Percentiles rank a stretch among this genome's conserved stretches.
Conservation (phyloP, 148 eudicot genomes). For the Gaultheria prostrata region DNA sequence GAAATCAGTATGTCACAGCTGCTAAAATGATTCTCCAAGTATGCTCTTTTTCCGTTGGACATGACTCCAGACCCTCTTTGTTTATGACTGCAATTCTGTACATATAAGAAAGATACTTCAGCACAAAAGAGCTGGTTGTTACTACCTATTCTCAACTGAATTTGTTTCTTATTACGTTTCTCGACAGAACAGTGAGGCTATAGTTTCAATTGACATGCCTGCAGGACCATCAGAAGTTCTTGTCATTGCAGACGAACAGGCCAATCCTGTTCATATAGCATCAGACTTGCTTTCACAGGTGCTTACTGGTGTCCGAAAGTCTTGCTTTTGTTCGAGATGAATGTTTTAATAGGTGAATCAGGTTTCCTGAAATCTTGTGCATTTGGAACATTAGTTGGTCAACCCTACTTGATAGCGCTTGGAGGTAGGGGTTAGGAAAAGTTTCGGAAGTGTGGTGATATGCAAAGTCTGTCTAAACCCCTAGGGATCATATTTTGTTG, state of each 20-base stretch:
- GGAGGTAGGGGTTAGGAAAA: background rate
- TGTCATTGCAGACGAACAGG: slow-evolving; percentile 89
- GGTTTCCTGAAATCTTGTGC: background rate
- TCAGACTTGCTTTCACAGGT: slow-evolving; percentile 99
- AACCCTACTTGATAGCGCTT: background rate
- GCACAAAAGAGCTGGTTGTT: background rate
- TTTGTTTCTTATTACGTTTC: slow-evolving; percentile 17
- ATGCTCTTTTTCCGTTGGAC: slow-evolving; percentile 14
- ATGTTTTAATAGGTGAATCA: slow-evolving; percentile 10
- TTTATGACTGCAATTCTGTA: background rate
- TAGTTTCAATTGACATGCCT: slow-evolving; percentile 99
- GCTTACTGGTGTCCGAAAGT: background rate
- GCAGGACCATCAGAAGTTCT: slow-evolving; percentile 99
- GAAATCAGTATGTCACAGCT: slow-evolving; percentile 98
- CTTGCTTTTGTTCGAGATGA: slow-evolving; percentile 10
- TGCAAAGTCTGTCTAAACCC: background rate
- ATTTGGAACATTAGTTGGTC: background rate
- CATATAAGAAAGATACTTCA: background rate
- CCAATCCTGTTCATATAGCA: slow-evolving; percentile 89
- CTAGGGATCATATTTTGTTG: background rate
- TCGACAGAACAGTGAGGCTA: slow-evolving; percentile 91
- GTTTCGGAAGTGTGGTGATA: background rate
- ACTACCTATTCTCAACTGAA: background rate
- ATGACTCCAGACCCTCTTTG: background rate
- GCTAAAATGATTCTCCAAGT: slow-evolving; percentile 99